Conservation (phyloP, 139 green algal species). For the Pleodorina starrii region DNA sequence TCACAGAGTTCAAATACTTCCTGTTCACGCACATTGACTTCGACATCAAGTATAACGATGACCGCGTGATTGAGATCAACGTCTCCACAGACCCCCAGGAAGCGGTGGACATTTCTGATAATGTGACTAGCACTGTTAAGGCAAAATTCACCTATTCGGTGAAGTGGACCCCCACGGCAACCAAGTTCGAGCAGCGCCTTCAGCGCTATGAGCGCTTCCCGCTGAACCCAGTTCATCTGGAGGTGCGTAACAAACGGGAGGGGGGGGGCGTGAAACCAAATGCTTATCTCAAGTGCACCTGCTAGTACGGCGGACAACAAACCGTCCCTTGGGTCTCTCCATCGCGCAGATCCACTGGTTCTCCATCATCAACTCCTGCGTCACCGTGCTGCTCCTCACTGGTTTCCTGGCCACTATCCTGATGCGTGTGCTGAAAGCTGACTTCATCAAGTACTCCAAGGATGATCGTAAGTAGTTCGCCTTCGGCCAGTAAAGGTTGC, state of each 20-base stretch:
- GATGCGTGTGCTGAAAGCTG: constrained; percentile 89
- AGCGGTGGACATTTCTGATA: constrained; percentile 67
- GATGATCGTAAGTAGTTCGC: constrained; percentile 67
- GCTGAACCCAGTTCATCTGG: constrained; percentile 91
- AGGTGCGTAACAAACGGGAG: too few species aligned
- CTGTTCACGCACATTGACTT: constrained; percentile 95
- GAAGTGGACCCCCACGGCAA: constrained; percentile 83
- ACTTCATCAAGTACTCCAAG: constrained; percentile 89
- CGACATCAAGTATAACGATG: constrained; percentile 87
- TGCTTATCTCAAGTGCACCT: too few species aligned
- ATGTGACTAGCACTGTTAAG: constrained; percentile 52
- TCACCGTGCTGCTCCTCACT: constrained; percentile 94
- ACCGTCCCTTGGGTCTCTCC: not conserved
- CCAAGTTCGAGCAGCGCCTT: constrained; percentile 84
- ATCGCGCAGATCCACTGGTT: constrained; percentile 93
- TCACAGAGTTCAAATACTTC: constrained; percentile 64
- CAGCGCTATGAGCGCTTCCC: constrained; percentile 90
- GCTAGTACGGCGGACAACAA: too few species aligned
- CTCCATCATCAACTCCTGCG: constrained; percentile 93
- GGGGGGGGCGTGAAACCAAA: too few species aligned
- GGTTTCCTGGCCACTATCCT: constrained; percentile 95
- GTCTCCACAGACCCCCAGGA: constrained; percentile 85
- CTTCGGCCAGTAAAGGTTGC: not conserved
- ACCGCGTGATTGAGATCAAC: constrained; percentile 93
- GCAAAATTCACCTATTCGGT: constrained; percentile 89